Evolutionary conservation across 352 stramenopile genomes (phyloP).

Genomic region (Thraustochytrium striatum): DNA sequence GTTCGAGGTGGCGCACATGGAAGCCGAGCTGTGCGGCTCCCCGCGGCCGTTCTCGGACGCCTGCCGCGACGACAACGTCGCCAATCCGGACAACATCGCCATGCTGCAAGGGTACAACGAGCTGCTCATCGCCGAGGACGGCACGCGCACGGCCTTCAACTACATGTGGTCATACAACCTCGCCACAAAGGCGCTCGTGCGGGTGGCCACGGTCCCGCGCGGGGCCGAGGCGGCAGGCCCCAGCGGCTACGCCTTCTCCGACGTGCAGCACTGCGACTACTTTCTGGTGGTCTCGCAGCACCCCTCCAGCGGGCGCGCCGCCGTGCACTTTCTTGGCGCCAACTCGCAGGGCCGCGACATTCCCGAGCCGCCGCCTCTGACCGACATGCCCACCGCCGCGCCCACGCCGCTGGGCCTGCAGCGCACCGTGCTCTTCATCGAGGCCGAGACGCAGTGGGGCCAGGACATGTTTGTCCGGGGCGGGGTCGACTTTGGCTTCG

Average conservation of each 20-base stretch:
- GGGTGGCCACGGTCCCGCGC: neutral
- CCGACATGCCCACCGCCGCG: too few species aligned
- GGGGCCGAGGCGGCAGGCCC: neutral
- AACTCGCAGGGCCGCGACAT: too few species aligned
- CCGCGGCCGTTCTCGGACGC: too few species aligned
- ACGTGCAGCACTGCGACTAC: neutral
- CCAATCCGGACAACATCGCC: neutral
- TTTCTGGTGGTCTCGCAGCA: neutral
- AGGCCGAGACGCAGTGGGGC: too few species aligned
- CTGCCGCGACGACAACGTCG: neutral
- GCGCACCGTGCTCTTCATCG: too few species aligned
- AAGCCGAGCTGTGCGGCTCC: neutral
- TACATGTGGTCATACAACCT: neutral
- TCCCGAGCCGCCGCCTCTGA: too few species aligned
- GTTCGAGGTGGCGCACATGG: neutral
- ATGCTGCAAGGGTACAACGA: neutral
- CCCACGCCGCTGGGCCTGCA: too few species aligned
- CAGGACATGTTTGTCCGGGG: too few species aligned
- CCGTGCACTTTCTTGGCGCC: neutral
- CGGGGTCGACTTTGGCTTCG: too few species aligned
- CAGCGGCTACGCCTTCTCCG: neutral
- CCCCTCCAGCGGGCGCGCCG: neutral
- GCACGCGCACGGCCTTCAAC: neutral
- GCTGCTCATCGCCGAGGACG: slow-evolving; percentile 9
- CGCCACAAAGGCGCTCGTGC: neutral